Percentiles rank a stretch among this genome's conserved stretches.
Conservation (phyloP, 257 asterid genomes). For the Solanum etuberosum region DNA sequence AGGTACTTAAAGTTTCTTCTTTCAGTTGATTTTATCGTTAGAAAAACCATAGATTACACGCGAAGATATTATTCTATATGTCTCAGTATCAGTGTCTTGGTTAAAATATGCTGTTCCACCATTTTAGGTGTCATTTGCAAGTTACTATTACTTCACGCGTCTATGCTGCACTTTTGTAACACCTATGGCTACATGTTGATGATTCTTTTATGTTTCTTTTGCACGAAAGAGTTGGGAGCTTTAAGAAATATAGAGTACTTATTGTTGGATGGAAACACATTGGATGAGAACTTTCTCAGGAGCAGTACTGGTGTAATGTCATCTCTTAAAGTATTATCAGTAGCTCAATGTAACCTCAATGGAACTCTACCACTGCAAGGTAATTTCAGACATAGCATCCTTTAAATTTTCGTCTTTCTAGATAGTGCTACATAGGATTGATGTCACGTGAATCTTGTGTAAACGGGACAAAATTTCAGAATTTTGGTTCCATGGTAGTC, state of each 20-base stretch:
- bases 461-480: no score
- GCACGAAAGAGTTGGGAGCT: not conserved
- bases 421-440: not conserved
- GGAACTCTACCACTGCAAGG: not conserved
- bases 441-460: not conserved
- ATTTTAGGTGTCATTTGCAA: not conserved
- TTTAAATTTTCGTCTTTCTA: not conserved
- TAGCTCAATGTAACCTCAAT: not conserved
- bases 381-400: not conserved
- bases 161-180: not conserved
- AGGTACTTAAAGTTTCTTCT: not conserved
- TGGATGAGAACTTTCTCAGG: not conserved
- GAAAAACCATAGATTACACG: not conserved
- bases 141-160: not conserved
- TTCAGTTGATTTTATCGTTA: not conserved
- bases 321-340: not conserved
- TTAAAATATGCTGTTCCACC: not conserved
- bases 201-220: not conserved
- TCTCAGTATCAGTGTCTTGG: not conserved
- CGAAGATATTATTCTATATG: not conserved
- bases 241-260: not conserved
- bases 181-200: not conserved
- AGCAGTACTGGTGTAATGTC: not conserved
- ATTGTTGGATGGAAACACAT: not conserved
- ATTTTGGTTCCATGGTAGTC: no score